Base-by-base conservation (phyloP, 768 basidiomycete species). In the Auricularia sp. region DNA sequence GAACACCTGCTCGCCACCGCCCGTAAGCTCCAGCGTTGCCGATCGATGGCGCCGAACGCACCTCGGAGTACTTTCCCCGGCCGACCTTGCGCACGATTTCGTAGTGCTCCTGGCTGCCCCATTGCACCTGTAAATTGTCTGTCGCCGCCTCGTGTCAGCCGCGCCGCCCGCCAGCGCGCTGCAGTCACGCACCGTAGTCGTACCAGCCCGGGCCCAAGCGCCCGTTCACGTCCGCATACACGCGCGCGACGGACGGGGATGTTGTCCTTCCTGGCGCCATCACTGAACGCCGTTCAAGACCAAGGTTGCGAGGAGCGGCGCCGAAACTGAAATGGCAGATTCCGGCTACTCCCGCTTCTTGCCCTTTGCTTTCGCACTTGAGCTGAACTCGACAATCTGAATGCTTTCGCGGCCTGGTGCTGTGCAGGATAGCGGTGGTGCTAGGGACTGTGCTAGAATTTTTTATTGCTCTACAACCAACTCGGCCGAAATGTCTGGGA, bases 1-100 rank as follows among this genome's bases (percentile, higher is more conserved):
- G 70, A 96, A 96, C 66, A 93, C 91, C 91, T 92, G 71, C 34
- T 63, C 65, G 18, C 29, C 18, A 34, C 21, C 61, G 35, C 58
- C 61, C 14, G 24, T 51, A 36, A 58, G 29, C 37, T 11, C 3
- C 63, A 45, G 64, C 54, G 66, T 35, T 61, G 67, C 69, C 64
- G 54, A 65, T 3, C 64, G 51, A 54, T 47, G 37, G 37, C 21
- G 29, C n/a, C 8, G 64, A 65, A 70, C 78, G 63, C 67, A 92
- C 94, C 84, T 95, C 94, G 54, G 92, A 94, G 73, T 96, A 95
- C 75, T 98, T 98, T 67, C 94, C 94, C 67, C 94, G 79, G 29
- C 94, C 94, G 7, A 98, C 94, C 78, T 98, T 98, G 65, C 94
- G 83, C 39, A 98, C 93, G 73, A 98, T 95, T 78, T 98, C 94